A percentile compares a stretch with the other conserved stretches of the same genome.
These are phyloP conservation scores for Coemansia sp. DNA, from an alignment of 192 early-diverging fungal species.

Conservation along the genomic window DNA sequence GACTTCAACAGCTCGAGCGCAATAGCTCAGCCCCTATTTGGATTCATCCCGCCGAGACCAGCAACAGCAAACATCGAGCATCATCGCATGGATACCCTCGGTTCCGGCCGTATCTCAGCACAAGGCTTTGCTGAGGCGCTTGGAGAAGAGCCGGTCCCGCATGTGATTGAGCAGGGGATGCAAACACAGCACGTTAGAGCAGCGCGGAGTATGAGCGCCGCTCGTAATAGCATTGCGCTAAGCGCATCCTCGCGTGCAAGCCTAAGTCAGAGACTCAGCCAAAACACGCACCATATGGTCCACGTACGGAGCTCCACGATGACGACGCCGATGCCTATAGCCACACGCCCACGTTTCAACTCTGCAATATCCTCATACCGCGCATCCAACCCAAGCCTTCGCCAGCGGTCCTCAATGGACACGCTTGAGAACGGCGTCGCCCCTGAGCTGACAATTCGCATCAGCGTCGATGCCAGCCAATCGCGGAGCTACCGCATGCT, in stretches of 20 bases:
- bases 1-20: slow-evolving; percentile 6
- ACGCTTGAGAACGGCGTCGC: slow-evolving; percentile 14
- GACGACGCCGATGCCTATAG: slow-evolving; percentile 43
- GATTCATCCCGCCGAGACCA: slow-evolving; percentile 4
- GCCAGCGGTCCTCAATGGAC: slow-evolving; percentile 10
- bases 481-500: slow-evolving; percentile 48
- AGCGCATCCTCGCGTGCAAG: slow-evolving; percentile 31
- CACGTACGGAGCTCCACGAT: slow-evolving; percentile 10
- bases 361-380: slow-evolving; percentile 34
- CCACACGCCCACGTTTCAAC: slow-evolving; percentile 38
- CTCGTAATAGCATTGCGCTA: slow-evolving; percentile 36
- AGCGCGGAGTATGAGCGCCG: slow-evolving; percentile 46
- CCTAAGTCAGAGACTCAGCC: slow-evolving; percentile 38
- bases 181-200: slow-evolving; percentile 20
- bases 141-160: slow-evolving; percentile 11
- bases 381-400: background rate
- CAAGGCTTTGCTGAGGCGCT: slow-evolving; percentile 20
- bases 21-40: slow-evolving; percentile 21
- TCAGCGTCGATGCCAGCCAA: slow-evolving; percentile 54
- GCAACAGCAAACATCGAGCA: slow-evolving; percentile 9
- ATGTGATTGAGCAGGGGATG: slow-evolving; percentile 2
- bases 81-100: slow-evolving; percentile 9
- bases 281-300: slow-evolving; percentile 24
- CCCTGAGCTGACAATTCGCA: slow-evolving; percentile 45
- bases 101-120: slow-evolving; percentile 10